Percentiles rank a stretch among this genome's conserved stretches.
phyloP scores from a whole-genome alignment of 306 rosid genomes.

The Glycyrrhiza uralensis region DNA sequence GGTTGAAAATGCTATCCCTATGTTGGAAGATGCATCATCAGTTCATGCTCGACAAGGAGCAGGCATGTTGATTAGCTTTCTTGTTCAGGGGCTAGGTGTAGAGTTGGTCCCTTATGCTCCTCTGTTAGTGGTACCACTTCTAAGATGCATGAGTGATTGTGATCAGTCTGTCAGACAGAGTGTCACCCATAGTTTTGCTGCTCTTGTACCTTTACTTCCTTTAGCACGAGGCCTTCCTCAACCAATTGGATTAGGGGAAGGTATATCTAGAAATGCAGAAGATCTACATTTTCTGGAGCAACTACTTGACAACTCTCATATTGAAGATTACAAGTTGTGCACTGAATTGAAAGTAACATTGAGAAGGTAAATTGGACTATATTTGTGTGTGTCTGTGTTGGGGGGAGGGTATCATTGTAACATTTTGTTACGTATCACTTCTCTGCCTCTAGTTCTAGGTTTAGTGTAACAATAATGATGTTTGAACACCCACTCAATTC shows the following conservation, averaged over 20 bases:
- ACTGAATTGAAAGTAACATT: slow-evolving; percentile 76
- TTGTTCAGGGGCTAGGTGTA: slow-evolving; percentile 88
- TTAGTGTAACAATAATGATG: no score
- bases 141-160: slow-evolving; percentile 93
- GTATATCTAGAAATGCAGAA: slow-evolving; percentile 60
- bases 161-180: slow-evolving; percentile 95
- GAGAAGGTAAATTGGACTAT: slow-evolving; percentile 64
- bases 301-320: slow-evolving; percentile 92
- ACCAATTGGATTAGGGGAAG: slow-evolving; percentile 70
- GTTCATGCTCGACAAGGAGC: slow-evolving; percentile 95
- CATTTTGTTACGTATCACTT: background rate
- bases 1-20: slow-evolving; percentile 76
- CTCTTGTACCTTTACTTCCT: slow-evolving; percentile 98
- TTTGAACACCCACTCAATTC: no score
- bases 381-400: background rate
- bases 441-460: background rate
- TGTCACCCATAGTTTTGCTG: slow-evolving; percentile 98
- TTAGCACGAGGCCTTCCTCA: slow-evolving; percentile 94
- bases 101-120: slow-evolving; percentile 92
- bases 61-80: slow-evolving; percentile 92
- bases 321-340: slow-evolving; percentile 79
- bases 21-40: slow-evolving; percentile 81
- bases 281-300: slow-evolving; percentile 90
- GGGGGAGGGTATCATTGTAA: background rate
- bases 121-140: slow-evolving; percentile 91